Conservation (phyloP, 2,329 filamentous ascomycete species). For the Fusarium dimerum region DNA sequence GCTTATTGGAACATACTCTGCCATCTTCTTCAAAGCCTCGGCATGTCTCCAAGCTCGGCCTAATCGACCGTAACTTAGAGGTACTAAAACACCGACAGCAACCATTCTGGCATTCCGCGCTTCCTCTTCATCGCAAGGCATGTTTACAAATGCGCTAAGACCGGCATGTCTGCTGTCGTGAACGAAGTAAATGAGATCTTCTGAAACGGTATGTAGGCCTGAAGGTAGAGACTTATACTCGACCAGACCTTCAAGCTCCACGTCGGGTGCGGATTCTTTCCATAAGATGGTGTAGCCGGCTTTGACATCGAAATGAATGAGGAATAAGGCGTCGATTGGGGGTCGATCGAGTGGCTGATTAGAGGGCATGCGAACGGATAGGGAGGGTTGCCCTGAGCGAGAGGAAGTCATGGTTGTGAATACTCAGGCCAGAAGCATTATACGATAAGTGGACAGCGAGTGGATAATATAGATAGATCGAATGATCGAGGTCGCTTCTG, state of each 20-base stretch:
- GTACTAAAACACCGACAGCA: conserved; percentile 85
- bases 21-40: conserved; percentile 71
- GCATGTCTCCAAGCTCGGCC: conserved; percentile 91
- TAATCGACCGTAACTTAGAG: conserved; percentile 79
- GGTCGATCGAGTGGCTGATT: conserved; percentile 34
- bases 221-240: conserved; percentile 97
- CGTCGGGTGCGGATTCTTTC: conserved; percentile 71
- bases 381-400: conserved; percentile 41
- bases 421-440: conserved; percentile 31
- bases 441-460: conserved; percentile 13
- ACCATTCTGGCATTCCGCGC: conserved; percentile 90
- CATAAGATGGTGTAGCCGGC: conserved; percentile 89
- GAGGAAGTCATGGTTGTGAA: conserved; percentile 41
- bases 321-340: conserved; percentile 72
- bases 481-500: conserved; percentile 1
- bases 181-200: conserved; percentile 93
- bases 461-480: conserved; percentile 3
- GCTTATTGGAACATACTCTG: conserved; percentile 52
- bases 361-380: conserved; percentile 39
- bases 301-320: conserved; percentile 91
- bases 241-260: conserved; percentile 81
- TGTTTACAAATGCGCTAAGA: conserved; percentile 88
- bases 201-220: conserved; percentile 82
- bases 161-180: conserved; percentile 79
- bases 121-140: conserved; percentile 71